Conservation (phyloP, 1,139 yeast species). For the Hanseniaspora uvarum region DNA sequence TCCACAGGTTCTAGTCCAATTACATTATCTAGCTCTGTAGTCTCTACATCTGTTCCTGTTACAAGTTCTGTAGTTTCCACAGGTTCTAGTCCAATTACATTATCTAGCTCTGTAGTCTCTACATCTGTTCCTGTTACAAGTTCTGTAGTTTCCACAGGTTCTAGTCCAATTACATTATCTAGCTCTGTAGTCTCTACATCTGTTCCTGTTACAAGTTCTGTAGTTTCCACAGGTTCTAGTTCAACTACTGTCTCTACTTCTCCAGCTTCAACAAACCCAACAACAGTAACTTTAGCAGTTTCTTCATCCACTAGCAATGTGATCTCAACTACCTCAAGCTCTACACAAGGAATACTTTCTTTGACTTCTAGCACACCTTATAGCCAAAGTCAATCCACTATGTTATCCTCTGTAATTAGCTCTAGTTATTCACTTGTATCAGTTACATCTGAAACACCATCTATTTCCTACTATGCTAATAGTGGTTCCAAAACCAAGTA, state of each 20-base stretch:
- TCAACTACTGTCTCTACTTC: background rate
- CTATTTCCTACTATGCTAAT: background rate
- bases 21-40: background rate
- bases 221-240: background rate
- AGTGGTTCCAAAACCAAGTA: background rate
- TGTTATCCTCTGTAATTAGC: background rate
- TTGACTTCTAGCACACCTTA: background rate
- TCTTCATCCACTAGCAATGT: background rate
- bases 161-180: background rate
- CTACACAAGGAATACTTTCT: background rate
- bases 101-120: background rate
- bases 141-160: background rate
- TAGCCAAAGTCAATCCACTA: background rate
- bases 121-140: background rate
- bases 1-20: background rate
- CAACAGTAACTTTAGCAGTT: background rate
- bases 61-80: background rate
- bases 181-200: background rate
- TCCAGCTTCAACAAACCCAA: too few species aligned
- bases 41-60: too few species aligned
- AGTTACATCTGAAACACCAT: background rate
- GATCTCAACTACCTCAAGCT: background rate
- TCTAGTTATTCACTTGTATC: background rate
- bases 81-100: background rate
- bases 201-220: too few species aligned